Evolutionary conservation across 2,329 filamentous ascomycete species (phyloP), one percentile per base, ranked within the genome.

Genomic region (Colletotrichum trifolii): DNA sequence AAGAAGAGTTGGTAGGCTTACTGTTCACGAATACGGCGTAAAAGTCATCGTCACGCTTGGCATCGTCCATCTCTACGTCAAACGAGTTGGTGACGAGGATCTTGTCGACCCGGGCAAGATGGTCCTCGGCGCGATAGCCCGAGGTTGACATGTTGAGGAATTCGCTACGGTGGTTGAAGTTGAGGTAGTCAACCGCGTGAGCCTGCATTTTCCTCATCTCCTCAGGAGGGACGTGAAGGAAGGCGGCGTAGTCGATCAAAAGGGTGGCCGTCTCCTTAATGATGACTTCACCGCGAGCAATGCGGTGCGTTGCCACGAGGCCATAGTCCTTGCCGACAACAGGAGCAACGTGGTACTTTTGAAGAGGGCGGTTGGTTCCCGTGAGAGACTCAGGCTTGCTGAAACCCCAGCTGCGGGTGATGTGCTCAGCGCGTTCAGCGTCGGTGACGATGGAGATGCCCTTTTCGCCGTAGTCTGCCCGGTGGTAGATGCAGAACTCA

Each of bases 241-340:
- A 79, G 36, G 73, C 71, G 46, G 70, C 72, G 64, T 80, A 80
- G 72, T 81, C 79, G 64, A 80, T 73, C 67, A 80, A 71, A 54
- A 79, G 54, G 8, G 76, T 76, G 9, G 74, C 72, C 48, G 78
- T 79, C 67, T 76, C 75, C 63, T 73, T 74, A 70, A 80, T 74
- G 69, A 81, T 76, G 48, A 72, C 69, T 54, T 79, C 77, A 42
- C 78, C 78, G 38, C 77, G 71, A 36, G 68, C 63, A 67, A 80
- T 75, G 65, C 69, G 71, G 38, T 68, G 58, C 5, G 67, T 74
- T 10, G 79, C 78, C 7, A 79, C 72, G 6, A 80, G 67, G 35
- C 79, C 79, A 64, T 73, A 95, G 43, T 74, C 78, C 65, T 80
- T 81, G 36, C 78, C 77, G 8, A 75, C 75, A 38, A 81, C 73